Conservation (phyloP, 179 eudicot species). For the Carnegiea gigantea region DNA sequence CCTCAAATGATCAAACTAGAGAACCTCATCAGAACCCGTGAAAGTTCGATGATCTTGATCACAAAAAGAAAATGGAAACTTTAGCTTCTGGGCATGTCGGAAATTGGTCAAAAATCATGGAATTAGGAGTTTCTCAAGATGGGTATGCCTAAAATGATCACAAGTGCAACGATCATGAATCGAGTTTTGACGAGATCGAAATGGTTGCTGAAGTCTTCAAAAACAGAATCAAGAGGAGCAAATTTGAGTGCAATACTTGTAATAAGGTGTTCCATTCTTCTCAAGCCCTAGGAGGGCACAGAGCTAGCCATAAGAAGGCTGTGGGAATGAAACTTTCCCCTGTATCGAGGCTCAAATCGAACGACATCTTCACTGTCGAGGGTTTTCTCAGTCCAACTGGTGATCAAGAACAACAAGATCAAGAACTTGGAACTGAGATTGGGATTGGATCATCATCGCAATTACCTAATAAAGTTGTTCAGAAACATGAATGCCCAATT, state of each 20-base stretch:
- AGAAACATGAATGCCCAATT: slow-evolving; percentile 79
- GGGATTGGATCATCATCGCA: slow-evolving; percentile 25
- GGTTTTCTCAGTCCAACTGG: neutral
- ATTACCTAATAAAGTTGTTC: slow-evolving; percentile 22
- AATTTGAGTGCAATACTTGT: slow-evolving; percentile 72
- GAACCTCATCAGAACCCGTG: slow-evolving; percentile 16
- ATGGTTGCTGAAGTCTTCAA: slow-evolving; percentile 13
- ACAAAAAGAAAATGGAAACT: neutral
- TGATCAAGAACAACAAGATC: neutral
- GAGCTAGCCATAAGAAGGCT: slow-evolving; percentile 80
- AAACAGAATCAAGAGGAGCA: slow-evolving; percentile 26
- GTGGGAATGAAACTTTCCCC: slow-evolving; percentile 21
- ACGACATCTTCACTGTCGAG: slow-evolving; percentile 6
- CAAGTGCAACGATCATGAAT: neutral
- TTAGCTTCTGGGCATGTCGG: slow-evolving; percentile 9
- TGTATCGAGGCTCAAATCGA: slow-evolving; percentile 14
- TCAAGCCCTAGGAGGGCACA: slow-evolving; percentile 89
- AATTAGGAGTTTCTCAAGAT: slow-evolving; percentile 18
- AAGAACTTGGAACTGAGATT: slow-evolving; percentile 6
- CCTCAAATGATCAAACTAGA: slow-evolving; percentile 26
- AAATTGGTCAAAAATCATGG: slow-evolving; percentile 6
- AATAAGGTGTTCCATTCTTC: slow-evolving; percentile 63
- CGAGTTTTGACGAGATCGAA: slow-evolving; percentile 10
- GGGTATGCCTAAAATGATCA: slow-evolving; percentile 19
- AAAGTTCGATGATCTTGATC: slow-evolving; percentile 8